Percentiles rank a stretch among this genome's conserved stretches.
Evolutionary conservation across 2,329 filamentous ascomycete genomes (phyloP).

Genomic region (Thermothelomyces thermophilus): DNA sequence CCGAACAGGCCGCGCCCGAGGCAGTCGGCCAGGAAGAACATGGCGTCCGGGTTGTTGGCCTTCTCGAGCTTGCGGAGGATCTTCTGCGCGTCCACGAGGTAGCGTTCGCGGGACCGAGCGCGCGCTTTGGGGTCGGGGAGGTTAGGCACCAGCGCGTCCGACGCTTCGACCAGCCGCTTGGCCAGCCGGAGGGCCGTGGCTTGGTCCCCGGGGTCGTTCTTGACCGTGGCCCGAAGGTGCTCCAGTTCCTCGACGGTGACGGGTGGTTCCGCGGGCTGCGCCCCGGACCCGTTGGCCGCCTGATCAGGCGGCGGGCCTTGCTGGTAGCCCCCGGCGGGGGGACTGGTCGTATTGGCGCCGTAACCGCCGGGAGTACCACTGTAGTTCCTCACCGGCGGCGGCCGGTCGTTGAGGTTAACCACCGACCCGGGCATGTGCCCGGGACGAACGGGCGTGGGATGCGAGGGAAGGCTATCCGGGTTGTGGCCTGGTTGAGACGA

Average conservation of each 20-base stretch:
- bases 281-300: constrained; percentile 27
- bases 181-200: constrained; percentile 65
- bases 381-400: constrained; percentile 53
- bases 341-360: constrained; percentile 28
- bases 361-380: constrained; percentile 40
- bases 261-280: constrained; percentile 37
- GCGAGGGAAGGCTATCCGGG: constrained; percentile 47
- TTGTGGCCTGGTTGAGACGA: constrained; percentile 31
- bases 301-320: constrained; percentile 28
- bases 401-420: constrained; percentile 49
- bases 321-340: constrained; percentile 23
- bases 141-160: constrained; percentile 61
- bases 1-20: constrained; percentile 77
- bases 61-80: constrained; percentile 80
- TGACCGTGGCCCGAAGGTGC: constrained; percentile 61
- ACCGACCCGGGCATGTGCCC: constrained; percentile 55
- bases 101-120: constrained; percentile 72
- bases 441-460: constrained; percentile 57
- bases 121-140: constrained; percentile 64
- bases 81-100: constrained; percentile 80
- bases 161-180: constrained; percentile 80
- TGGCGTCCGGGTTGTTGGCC: constrained; percentile 70
- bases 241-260: constrained; percentile 78
- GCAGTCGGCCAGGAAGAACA: constrained; percentile 90
- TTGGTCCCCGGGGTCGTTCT: constrained; percentile 65